Evolutionary conservation across 1,284 basidiomycete genomes (phyloP).

Genomic region (Fistulinella cinereoalba): DNA sequence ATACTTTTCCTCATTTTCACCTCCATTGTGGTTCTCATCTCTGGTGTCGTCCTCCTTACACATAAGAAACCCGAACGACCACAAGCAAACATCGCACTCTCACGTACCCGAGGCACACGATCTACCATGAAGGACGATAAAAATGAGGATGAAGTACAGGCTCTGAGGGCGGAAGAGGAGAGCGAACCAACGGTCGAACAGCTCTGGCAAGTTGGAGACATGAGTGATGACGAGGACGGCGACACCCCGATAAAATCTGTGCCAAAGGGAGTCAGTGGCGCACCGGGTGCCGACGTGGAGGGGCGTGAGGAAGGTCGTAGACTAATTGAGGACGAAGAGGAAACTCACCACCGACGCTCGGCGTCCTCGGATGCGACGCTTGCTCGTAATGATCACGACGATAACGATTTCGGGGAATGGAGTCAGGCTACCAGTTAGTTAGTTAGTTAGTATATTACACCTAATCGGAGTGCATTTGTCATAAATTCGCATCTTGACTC

Average conservation of each 20-base stretch:
- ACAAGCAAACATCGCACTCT: constrained; percentile 14
- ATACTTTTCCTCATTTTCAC: constrained; percentile 82
- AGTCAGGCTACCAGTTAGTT: constrained; percentile 7
- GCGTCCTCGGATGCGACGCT: constrained; percentile 41
- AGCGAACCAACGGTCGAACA: constrained; percentile 42
- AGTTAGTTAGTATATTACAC: not conserved
- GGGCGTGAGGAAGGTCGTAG: constrained; percentile 19
- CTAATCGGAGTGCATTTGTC: too few relatives aligned
- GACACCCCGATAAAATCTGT: constrained; percentile 9
- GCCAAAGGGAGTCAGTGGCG: constrained; percentile 12
- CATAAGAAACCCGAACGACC: constrained; percentile 74
- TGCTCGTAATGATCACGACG: constrained; percentile 25
- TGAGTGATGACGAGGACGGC: constrained; percentile 56
- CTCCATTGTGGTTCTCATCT: constrained; percentile 81
- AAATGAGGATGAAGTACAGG: constrained; percentile 35
- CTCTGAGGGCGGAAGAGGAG: constrained; percentile 33
- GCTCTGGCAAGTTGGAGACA: constrained; percentile 68
- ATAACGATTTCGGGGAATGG: constrained; percentile 41
- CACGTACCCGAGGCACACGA: constrained; percentile 10
- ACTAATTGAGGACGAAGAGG: constrained; percentile 26
- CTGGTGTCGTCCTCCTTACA: constrained; percentile 82
- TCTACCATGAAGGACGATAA: constrained; percentile 19
- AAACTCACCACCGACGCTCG: constrained; percentile 32
- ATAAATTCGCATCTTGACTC: constrained; percentile 20
- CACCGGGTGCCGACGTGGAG: not conserved